Base-by-base conservation (phyloP, 2,329 filamentous ascomycete genomes). In the Xylaria sp. region DNA sequence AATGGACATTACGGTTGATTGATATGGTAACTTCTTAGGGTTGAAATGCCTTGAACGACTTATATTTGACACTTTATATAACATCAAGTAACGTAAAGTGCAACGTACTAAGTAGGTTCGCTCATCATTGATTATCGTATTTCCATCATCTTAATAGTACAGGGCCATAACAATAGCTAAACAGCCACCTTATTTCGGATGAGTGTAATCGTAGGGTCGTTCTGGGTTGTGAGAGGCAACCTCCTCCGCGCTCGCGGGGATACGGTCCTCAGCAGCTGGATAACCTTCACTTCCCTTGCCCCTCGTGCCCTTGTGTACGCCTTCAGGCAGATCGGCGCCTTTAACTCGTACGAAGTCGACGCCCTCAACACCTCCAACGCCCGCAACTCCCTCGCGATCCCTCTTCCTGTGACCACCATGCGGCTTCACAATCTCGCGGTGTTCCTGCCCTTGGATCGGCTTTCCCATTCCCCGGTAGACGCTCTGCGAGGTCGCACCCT, bases 391-490 rank as follows among this genome's bases (percentile, higher is more conserved):
- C 3, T 74, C 66, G 1, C 78, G 67, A 60, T 81, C 79, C 59
- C 79, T 80, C 73, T 81, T 82, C 25, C 74, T 74, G 34, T 77
- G 77, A 8, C 75, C 75, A n/a, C 67, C 71, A 39, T 74, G 73
- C 3, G 67, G 65, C n/a, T 80, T 81, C 61, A 81, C 80, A 56
- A 79, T 23, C 74, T 86, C 83, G 18, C 76, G 73, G 52, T 76
- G 77, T 6, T 80, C 81, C 77, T 83, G 80, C 5, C 84, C 84
- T 23, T 80, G 73, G 5, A 80, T 65, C 0, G 84, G 84, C 68
- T 81, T 80, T 2, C 83, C 83, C n/a, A 79, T 72, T 0, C 83
- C 80, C 15, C 74, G 73, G 76, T 86, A 75, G 0, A 86, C 78
- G 66, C 82, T 79, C 28, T 76, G 77, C 25, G 81, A 83, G 0